These are phyloP conservation scores for Bidens hawaiensis DNA, from an alignment of 140 eudicot species.

Conservation along the genomic window DNA sequence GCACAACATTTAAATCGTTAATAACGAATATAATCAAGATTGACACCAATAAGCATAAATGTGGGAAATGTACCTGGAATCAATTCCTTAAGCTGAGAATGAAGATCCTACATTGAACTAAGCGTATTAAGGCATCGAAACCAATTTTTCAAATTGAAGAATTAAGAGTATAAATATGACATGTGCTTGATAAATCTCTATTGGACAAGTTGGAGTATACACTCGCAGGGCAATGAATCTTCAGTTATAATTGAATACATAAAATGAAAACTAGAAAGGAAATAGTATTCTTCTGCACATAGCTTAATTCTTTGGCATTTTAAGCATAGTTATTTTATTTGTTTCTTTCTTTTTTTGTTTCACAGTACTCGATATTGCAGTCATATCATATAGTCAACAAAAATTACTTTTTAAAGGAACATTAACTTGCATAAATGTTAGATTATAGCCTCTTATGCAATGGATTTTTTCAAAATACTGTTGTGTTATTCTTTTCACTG, in stretches of 20 bases:
- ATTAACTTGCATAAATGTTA: conserved; percentile 3
- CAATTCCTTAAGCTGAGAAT: conserved; percentile 80
- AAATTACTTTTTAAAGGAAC: not conserved
- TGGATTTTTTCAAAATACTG: not conserved
- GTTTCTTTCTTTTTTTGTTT: no score
- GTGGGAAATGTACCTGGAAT: conserved; percentile 68
- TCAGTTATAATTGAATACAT: not conserved
- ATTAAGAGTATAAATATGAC: conserved; percentile 3
- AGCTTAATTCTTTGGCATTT: not conserved
- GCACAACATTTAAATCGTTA: conserved; percentile 18
- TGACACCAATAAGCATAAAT: not conserved
- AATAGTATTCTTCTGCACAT: not conserved
- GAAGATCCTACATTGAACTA: conserved; percentile 61
- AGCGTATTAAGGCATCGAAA: not conserved
- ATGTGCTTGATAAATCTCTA: not conserved
- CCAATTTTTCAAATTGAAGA: not conserved
- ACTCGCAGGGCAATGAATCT: not conserved
- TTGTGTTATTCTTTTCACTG: not conserved
- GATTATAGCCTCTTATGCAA: not conserved
- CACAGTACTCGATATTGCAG: not conserved
- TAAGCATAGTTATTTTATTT: not conserved
- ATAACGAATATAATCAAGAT: not conserved
- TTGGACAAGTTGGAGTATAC: not conserved
- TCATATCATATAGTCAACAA: not conserved
- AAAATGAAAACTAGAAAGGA: not conserved